Percentiles rank a stretch among this genome's conserved stretches.
Conservation (phyloP, 352 stramenopile species). For the Phytopythium cucurbitacearum region DNA sequence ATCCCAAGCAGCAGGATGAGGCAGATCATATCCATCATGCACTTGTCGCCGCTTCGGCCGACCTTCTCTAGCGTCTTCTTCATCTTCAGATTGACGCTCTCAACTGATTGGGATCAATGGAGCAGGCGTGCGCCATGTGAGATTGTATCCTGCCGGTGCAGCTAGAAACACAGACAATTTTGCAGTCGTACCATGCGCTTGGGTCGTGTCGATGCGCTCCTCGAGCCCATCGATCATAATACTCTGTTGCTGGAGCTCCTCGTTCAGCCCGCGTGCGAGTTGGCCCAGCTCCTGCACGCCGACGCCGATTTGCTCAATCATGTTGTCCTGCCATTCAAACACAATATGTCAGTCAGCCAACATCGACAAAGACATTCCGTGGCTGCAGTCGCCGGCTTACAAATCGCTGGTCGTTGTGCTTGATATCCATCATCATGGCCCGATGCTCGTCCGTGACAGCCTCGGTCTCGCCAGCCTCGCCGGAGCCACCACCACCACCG, state of each 20-base stretch:
- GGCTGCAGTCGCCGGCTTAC: conserved; percentile 27
- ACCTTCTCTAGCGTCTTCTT: conserved; percentile 75
- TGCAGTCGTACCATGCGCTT: conserved; percentile 47
- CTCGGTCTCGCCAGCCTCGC: conserved; percentile 23
- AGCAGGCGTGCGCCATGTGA: neutral
- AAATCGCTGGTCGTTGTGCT: conserved; percentile 79
- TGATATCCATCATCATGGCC: conserved; percentile 67
- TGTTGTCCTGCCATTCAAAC: conserved; percentile 49
- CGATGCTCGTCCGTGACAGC: conserved; percentile 68
- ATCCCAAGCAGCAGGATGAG: conserved; percentile 83
- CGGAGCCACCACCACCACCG: conserved; percentile 14
- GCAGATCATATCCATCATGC: conserved; percentile 90
- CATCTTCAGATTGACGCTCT: conserved; percentile 85
- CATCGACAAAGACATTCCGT: too few species aligned
- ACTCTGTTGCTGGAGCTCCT: conserved; percentile 82
- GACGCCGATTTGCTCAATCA: conserved; percentile 82
- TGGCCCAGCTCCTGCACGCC: conserved; percentile 76
- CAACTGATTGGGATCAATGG: conserved; percentile 32
- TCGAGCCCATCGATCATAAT: conserved; percentile 86
- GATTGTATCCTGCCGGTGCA: neutral
- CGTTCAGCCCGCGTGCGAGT: conserved; percentile 71
- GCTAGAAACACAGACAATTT: neutral
- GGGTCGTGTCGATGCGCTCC: conserved; percentile 76
- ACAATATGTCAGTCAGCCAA: neutral
- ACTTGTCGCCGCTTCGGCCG: conserved; percentile 74